Conservation (phyloP, 257 asterid genomes). For the Echium plantagineum region DNA sequence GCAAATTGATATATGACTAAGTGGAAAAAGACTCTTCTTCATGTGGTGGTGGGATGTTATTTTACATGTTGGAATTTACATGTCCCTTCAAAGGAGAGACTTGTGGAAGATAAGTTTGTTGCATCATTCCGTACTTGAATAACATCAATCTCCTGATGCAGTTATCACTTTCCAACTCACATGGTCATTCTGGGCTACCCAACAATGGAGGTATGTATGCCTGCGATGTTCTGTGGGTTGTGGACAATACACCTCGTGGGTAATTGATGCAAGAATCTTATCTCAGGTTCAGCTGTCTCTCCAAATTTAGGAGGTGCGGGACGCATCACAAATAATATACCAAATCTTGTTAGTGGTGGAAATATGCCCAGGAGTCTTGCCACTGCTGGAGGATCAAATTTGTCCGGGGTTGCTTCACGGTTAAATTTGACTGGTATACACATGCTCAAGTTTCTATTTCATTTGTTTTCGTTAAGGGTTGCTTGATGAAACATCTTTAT, state of each 20-base stretch:
- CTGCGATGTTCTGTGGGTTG: not conserved
- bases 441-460: not conserved
- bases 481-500: not conserved
- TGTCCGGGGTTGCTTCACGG: slow-evolving; percentile 70
- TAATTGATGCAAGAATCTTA: slow-evolving; percentile 23
- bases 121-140: not conserved
- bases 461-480: not conserved
- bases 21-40: not conserved
- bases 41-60: not conserved
- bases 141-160: slow-evolving; percentile 26
- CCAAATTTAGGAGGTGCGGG: slow-evolving; percentile 66
- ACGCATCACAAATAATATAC: slow-evolving; percentile 47
- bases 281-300: slow-evolving; percentile 49
- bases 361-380: slow-evolving; percentile 49
- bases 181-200: slow-evolving; percentile 63
- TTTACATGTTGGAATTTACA: too few relatives aligned
- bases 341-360: slow-evolving; percentile 59
- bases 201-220: slow-evolving; percentile 59
- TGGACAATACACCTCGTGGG: not conserved
- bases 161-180: slow-evolving; percentile 70
- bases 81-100: not conserved
- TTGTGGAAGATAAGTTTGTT: slow-evolving; percentile 3
- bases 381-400: slow-evolving; percentile 52
- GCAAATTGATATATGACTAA: slow-evolving; percentile 5
- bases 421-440: slow-evolving; percentile 47